Percentiles rank a stretch among this genome's conserved stretches.
phyloP scores from a whole-genome alignment of 192 early-diverging fungal species.

The Coemansia sp. region DNA sequence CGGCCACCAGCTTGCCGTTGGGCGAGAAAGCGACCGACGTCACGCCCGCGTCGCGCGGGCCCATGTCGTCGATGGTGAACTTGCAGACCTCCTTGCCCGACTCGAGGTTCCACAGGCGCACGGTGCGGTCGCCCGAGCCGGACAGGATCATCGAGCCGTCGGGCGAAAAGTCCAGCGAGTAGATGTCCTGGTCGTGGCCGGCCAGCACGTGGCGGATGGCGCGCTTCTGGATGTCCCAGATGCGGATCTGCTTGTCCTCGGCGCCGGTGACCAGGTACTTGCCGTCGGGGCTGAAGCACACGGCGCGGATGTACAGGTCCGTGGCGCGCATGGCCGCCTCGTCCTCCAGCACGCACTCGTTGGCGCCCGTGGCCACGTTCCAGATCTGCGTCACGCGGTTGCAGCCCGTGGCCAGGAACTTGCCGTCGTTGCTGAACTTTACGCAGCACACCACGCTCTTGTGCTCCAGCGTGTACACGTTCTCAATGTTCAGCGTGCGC shows the following conservation, averaged over 20 bases:
- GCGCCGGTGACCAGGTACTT: constrained; percentile 90
- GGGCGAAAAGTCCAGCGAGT: constrained; percentile 87
- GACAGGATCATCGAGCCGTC: constrained; percentile 88
- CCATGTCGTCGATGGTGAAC: constrained; percentile 74
- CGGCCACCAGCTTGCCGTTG: constrained; percentile 78
- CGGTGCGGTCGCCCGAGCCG: constrained; percentile 81
- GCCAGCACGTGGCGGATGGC: constrained; percentile 63
- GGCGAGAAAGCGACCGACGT: constrained; percentile 93
- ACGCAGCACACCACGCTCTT: constrained; percentile 95
- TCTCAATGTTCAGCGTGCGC: constrained; percentile 60
- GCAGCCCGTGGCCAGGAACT: constrained; percentile 89
- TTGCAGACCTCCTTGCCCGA: constrained; percentile 67
- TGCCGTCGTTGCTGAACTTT: constrained; percentile 90
- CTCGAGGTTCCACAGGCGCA: constrained; percentile 84
- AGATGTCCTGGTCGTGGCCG: constrained; percentile 96
- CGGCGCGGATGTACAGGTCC: constrained; percentile 94
- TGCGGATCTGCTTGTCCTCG: constrained; percentile 91
- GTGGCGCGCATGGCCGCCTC: constrained; percentile 67
- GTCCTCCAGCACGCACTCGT: constrained; percentile 75
- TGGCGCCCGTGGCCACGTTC: constrained; percentile 73
- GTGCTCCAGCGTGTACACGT: constrained; percentile 62
- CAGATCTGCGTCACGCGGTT: constrained; percentile 87
- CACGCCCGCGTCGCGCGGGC: constrained; percentile 86
- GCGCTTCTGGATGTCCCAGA: constrained; percentile 66
- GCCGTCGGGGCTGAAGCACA: constrained; percentile 93